phyloP scores from a whole-genome alignment of 805 yeast genomes.

The Cyberlindnera americana region DNA sequence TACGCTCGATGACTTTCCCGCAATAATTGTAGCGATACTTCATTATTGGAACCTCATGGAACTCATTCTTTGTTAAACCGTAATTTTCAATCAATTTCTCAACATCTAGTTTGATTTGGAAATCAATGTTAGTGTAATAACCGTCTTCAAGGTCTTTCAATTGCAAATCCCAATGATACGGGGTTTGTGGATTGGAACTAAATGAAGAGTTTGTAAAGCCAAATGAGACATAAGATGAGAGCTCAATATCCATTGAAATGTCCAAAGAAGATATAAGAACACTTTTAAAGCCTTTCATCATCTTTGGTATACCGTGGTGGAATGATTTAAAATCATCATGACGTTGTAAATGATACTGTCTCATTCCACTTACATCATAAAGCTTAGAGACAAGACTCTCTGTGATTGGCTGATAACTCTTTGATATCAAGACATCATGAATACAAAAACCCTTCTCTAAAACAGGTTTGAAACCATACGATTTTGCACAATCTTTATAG shows the following conservation, averaged over 20 bases:
- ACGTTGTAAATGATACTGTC: slow-evolving; percentile 14
- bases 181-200: too few species aligned
- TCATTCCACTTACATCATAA: slow-evolving; percentile 5
- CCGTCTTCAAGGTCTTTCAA: slow-evolving; percentile 25
- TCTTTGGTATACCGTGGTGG: slow-evolving; percentile 11
- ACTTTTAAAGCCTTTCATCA: slow-evolving; percentile 13
- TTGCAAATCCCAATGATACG: slow-evolving; percentile 7
- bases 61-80: slow-evolving; percentile 8
- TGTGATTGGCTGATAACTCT: slow-evolving; percentile 10
- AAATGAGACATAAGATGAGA: slow-evolving; percentile 5
- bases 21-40: slow-evolving; percentile 5
- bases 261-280: slow-evolving; percentile 11
- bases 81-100: slow-evolving; percentile 2
- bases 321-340: slow-evolving; percentile 5
- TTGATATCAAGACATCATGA: slow-evolving; percentile 10
- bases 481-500: neutral
- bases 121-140: slow-evolving; percentile 15
- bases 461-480: slow-evolving; percentile 8
- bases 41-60: slow-evolving; percentile 17
- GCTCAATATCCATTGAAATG: slow-evolving; percentile 10
- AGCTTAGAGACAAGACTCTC: slow-evolving; percentile 3
- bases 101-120: slow-evolving; percentile 18
- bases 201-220: too few species aligned
- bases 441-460: slow-evolving; percentile 11
- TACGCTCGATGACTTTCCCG: slow-evolving; percentile 2